Evolutionary conservation across 148 eudicot species (phyloP), one percentile per base, ranked within the genome.

Genomic region (Fagopyrum homotropicum): DNA sequence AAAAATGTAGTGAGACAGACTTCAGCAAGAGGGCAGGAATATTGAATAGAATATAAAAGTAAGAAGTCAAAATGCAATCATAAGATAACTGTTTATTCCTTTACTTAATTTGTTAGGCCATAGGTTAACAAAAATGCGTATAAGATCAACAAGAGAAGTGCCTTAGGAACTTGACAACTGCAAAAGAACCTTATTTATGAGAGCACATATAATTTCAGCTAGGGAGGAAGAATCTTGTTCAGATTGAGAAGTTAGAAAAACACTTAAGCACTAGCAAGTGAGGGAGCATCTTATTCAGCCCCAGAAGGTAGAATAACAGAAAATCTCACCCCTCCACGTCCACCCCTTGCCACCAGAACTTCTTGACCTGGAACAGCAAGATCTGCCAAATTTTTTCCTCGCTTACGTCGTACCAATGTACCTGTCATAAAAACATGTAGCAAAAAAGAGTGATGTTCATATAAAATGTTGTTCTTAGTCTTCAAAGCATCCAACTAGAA

Each of bases 341-440:
- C 98, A 75, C 98, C 98, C 87, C 93, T 90, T 76, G 97, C 98
- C 81, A 95, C 97, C 76, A 95, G 89, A 77, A 95, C 81, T 85
- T 95, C 96, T 15, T 95, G 89, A 46, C 96, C 93, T 19, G 88
- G 97, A 57, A 73, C 82, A 56, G 98, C 90, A 73, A 95, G 88
- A 83, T 95, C 98, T 72, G 98, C 98, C 82, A 95, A 80, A 74
- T 89, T 84, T 76, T 92, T 92, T 64, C 98, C 98, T 55, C 88
- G 87, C 82, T 95, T 95, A 49, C 82, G 92, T 77, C 88, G 92
- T 61, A 95, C 96, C 78, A 92, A 97, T 14, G 98, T 95, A 75
- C 98, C 98, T 95, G 79, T 74, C 74, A 83, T 15, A 76, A 46
- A 0, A 35, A 11, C 29, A 15, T 22, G 35, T 22, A 26, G 12